These are phyloP conservation scores for Mycena sanguinolenta DNA, from an alignment of 768 basidiomycete species.

Conservation along the genomic window DNA sequence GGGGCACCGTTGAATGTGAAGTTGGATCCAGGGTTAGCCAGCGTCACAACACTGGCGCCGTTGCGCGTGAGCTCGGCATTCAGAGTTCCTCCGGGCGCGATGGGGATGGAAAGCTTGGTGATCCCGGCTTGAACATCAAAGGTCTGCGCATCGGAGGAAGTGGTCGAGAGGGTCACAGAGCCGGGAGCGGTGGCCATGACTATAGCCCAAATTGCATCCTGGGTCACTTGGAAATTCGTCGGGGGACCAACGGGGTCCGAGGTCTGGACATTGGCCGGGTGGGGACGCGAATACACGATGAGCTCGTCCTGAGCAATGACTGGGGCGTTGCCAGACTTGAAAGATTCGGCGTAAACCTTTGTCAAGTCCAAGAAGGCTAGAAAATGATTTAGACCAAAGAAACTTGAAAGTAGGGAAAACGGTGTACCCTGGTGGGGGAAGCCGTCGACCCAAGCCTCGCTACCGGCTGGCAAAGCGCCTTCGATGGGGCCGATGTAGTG, in stretches of 20 bases:
- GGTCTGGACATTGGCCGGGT: constrained; percentile 66
- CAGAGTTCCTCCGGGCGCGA: constrained; percentile 66
- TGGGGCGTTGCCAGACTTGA: constrained; percentile 78
- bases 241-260: constrained; percentile 70
- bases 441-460: constrained; percentile 80
- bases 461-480: constrained; percentile 76
- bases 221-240: constrained; percentile 67
- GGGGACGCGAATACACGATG: constrained; percentile 80
- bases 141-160: constrained; percentile 56
- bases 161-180: constrained; percentile 68
- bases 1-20: constrained; percentile 71
- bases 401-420: constrained; percentile 36
- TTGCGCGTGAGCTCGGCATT: constrained; percentile 61
- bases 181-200: constrained; percentile 70
- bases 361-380: constrained; percentile 77
- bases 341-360: constrained; percentile 75
- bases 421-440: constrained; percentile 69
- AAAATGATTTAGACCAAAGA: neutral
- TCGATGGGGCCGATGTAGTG: constrained; percentile 87
- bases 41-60: constrained; percentile 60
- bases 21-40: constrained; percentile 54
- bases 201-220: constrained; percentile 79
- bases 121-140: constrained; percentile 69
- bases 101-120: constrained; percentile 71
- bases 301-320: constrained; percentile 70